These are phyloP conservation scores for Phytophthora brassicae DNA, from an alignment of 352 stramenopile species.

Conservation along the genomic window DNA sequence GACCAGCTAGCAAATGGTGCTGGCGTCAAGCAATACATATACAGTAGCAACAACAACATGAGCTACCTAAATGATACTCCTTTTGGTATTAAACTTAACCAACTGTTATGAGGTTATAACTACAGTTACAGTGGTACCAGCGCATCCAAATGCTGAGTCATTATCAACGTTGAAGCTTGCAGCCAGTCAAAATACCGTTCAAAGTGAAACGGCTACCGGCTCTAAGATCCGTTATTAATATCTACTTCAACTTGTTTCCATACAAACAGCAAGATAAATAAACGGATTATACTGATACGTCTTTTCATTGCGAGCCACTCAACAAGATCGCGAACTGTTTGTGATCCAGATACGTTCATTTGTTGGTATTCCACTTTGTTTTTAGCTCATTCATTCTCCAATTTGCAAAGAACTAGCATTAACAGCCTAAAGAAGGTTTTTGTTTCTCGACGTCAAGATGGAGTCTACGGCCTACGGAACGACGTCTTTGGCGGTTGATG, in stretches of 20 bases:
- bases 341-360: too few species aligned
- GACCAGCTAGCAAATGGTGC: too few species aligned
- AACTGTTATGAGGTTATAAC: too few species aligned
- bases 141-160: too few species aligned
- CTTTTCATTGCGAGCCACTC: neutral
- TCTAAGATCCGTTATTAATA: neutral
- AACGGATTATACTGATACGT: slow-evolving; percentile 6
- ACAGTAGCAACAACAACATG: too few species aligned
- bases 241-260: slow-evolving; percentile 3
- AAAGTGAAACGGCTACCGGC: slow-evolving; percentile 11
- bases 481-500: slow-evolving; percentile 28
- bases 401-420: slow-evolving; percentile 9
- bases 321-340: too few species aligned
- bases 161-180: too few species aligned
- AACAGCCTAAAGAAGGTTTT: neutral
- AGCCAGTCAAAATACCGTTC: neutral
- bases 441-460: slow-evolving; percentile 14
- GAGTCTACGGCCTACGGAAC: slow-evolving; percentile 45
- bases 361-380: too few species aligned
- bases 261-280: slow-evolving; percentile 18
- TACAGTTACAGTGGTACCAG: too few species aligned
- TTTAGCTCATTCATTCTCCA: slow-evolving; percentile 15
- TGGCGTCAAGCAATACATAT: too few species aligned
- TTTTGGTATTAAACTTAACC: too few species aligned
- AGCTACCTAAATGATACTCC: too few species aligned